Evolutionary conservation across 805 yeast species (phyloP).

Genomic region (Schizosaccharomyces japonicus): DNA sequence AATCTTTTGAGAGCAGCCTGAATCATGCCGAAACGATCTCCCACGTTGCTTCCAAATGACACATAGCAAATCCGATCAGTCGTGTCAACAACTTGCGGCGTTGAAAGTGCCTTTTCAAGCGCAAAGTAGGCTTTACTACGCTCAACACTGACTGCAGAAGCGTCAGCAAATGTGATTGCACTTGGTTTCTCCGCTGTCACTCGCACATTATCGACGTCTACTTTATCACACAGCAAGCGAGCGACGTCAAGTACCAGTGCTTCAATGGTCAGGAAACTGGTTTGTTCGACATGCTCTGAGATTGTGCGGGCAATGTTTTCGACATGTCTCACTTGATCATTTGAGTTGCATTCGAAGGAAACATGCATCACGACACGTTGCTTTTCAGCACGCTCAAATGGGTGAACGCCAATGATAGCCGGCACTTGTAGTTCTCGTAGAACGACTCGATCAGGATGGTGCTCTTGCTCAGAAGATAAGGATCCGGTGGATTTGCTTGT

Average conservation of each 20-base stretch:
- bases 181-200: conserved; percentile 66
- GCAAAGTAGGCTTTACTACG: conserved; percentile 16
- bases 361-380: conserved; percentile 50
- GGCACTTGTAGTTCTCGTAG: conserved; percentile 26
- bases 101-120: neutral
- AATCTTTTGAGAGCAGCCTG: conserved; percentile 25
- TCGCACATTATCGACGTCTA: conserved; percentile 16
- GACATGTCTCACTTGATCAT: conserved; percentile 17
- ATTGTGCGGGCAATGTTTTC: conserved; percentile 25
- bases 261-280: conserved; percentile 78
- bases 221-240: conserved; percentile 26
- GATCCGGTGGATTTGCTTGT: neutral
- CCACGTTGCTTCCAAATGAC: conserved; percentile 79
- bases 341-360: conserved; percentile 19
- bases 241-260: conserved; percentile 61
- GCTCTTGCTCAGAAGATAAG: too few species aligned
- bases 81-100: neutral
- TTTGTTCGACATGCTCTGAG: conserved; percentile 38
- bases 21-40: conserved; percentile 45
- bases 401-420: conserved; percentile 80
- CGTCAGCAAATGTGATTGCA: conserved; percentile 66
- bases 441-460: neutral
- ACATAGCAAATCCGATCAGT: conserved; percentile 26
- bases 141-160: conserved; percentile 63
- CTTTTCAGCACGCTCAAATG: conserved; percentile 60